Evolutionary conservation across 805 yeast genomes (phyloP).

Genomic region (Metschnikowia dekortorum): DNA sequence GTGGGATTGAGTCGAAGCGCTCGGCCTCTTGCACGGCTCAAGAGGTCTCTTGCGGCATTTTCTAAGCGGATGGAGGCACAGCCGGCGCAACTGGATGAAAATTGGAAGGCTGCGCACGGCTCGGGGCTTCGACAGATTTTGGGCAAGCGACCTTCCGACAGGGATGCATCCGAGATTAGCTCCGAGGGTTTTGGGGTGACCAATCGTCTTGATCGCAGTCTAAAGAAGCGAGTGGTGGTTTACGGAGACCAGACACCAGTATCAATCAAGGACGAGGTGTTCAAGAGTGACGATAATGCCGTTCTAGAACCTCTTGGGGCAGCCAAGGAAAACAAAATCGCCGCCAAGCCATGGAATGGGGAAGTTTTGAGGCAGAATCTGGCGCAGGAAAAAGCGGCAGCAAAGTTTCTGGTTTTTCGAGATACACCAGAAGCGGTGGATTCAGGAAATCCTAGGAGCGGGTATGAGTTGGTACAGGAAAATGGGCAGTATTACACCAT

Average conservation of each 20-base stretch:
- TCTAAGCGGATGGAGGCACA: slow-evolving; percentile 11
- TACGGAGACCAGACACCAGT: slow-evolving; percentile 18
- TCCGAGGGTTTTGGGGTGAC: background rate
- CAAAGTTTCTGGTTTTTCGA: slow-evolving; percentile 23
- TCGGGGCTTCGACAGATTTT: background rate
- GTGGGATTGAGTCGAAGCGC: slow-evolving; percentile 60
- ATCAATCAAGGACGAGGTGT: slow-evolving; percentile 15
- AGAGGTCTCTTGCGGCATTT: slow-evolving; percentile 41
- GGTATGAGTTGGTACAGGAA: slow-evolving; percentile 8
- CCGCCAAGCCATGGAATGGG: slow-evolving; percentile 60
- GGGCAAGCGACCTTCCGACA: background rate
- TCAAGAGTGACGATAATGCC: slow-evolving; percentile 30
- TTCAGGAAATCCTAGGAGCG: background rate
- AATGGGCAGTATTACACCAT: slow-evolving; percentile 43
- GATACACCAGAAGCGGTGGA: slow-evolving; percentile 7
- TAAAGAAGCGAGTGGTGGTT: slow-evolving; percentile 33
- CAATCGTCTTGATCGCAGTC: background rate
- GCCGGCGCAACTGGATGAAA: background rate
- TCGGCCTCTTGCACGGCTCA: slow-evolving; percentile 49
- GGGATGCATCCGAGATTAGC: background rate
- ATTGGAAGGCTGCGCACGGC: background rate
- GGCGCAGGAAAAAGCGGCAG: slow-evolving; percentile 16
- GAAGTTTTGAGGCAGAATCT: slow-evolving; percentile 48
- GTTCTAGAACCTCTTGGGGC: slow-evolving; percentile 43
- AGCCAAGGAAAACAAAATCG: slow-evolving; percentile 59